These are phyloP conservation scores for Cryptosporidium felis DNA, from an alignment of 169 alveolate species.

Conservation along the genomic window DNA sequence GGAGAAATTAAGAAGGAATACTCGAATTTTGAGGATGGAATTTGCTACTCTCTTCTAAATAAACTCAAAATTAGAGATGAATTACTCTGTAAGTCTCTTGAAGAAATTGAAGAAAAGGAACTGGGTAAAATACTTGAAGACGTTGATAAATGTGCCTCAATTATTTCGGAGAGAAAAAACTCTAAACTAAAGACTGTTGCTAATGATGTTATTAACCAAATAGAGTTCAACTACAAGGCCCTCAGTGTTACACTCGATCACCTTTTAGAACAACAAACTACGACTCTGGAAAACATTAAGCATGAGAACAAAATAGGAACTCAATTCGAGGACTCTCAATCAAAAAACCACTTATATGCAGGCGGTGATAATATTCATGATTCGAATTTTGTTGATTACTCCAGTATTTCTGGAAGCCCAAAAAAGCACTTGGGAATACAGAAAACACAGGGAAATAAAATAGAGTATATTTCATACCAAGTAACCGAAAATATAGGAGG, in stretches of 20 bases:
- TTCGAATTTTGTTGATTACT: no score
- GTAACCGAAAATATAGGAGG: no score
- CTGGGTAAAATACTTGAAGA: not conserved
- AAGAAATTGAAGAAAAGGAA: conserved; percentile 3
- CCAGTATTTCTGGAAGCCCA: no score
- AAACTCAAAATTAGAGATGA: conserved; percentile 25
- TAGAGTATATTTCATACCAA: no score
- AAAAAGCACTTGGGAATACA: no score
- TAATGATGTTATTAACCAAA: conserved; percentile 39
- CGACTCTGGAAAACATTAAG: conserved; percentile 33
- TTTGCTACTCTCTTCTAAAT: not conserved
- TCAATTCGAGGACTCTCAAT: not conserved
- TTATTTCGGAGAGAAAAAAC: not conserved
- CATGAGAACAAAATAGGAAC: not conserved
- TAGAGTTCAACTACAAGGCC: conserved; percentile 65
- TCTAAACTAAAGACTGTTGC: conserved; percentile 13
- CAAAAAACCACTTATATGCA: not conserved
- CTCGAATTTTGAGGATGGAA: not conserved
- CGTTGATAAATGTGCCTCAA: not conserved
- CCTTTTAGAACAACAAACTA: conserved; percentile 23
- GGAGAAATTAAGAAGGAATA: not conserved
- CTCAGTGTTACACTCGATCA: conserved; percentile 51
- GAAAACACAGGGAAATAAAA: no score
- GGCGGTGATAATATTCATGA: not conserved
- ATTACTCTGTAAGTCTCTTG: not conserved